Evolutionary conservation across 805 yeast genomes (phyloP), one percentile per base, ranked within the genome.

Genomic region (Kluyveromyces lactis): DNA sequence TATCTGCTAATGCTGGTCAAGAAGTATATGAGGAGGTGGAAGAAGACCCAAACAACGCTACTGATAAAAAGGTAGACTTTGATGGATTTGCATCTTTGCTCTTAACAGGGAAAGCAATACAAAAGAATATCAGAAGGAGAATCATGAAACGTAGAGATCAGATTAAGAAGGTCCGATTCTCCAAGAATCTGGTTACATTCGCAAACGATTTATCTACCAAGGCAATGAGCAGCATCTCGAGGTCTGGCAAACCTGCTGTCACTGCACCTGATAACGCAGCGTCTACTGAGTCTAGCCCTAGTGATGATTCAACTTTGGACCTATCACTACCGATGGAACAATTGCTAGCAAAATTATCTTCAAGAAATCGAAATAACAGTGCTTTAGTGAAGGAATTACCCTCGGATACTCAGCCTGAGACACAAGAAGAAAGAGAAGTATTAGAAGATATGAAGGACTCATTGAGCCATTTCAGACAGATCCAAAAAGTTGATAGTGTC

Each of bases 81-180:
- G 95, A 89, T 58, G 76, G 86, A 23, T 89, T 89, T 59, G 84
- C 95, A 13, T 80, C 82, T 46, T 78, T 89, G 52, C 69, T 86
- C 51, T 63, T 89, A 49, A 86, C 95, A 0, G 96, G 96, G 2
- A 76, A 80, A 47, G 64, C 84, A 28, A 86, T 86, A 18, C 66
- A 58, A 69, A 73, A 39, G 40, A 55, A 45, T 49, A 60, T 48
- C 55, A 56, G 51, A 46, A 60, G 56, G 47, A 56, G 53, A 51
- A 52, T 56, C 47, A 36, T 54, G 44, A 42, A 59, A 46, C 35
- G 63, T 56, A 52, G 43, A 4, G 66, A 61, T 42, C 64, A 65
- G 39, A 69, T 68, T 49, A 83, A 81, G 53, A 72, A 75, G 40
- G 92, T 84, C 32, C 79, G 81, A 50, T 84, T 84, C 52, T 74